Base-by-base conservation (phyloP, 176 grass and related monocot genomes). In the Dendrocalamus sinicus region DNA sequence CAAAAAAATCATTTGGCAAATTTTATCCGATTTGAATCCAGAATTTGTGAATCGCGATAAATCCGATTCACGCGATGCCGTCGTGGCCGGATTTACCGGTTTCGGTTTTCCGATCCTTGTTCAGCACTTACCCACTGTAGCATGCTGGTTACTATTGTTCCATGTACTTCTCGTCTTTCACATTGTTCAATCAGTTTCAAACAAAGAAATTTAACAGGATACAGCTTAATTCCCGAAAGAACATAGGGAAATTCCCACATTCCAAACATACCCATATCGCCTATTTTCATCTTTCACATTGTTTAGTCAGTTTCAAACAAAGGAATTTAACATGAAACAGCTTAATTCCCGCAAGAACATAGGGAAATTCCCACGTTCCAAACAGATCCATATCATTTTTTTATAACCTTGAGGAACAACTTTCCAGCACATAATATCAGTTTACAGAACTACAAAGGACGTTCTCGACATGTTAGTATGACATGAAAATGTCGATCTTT, bases 361-460 rank as follows among this genome's bases (percentile, higher is more conserved):
- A 20, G 0, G 7, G 11, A 62, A 24, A 26, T 62, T 26, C 4
- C 3, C n/a, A 28, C 3, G 14, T 5, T 10, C 14, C 13, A 30
- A 54, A 53, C 48, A 75, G 4, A 24, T 10, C 6, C 26, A 8
- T 12, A 37, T 22, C 50, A 39, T 11, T 51, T 16, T 17, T 20
- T 12, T 58, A 77, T 77, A 20, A 54, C 35, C 17, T 58, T 8
- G 13, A 24, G 4, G 48, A 77, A 77, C 55, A 24, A 52, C 22
- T 35, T 8, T 61, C 17, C 37, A 51, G 16, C 28, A 28, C 62
- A 63, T 19, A 57, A 1, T 0, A 53, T 26, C 7, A 68, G 75
- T 68, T 15, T 69, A 85, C 28, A 80, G 23, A 59, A 84, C 39
- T 81, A 23, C 60, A 23, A 32, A 12, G 20, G 50, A 66, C 70